Base-by-base conservation (phyloP, 2,329 filamentous ascomycete species). In the Leptodontidium sp. region DNA sequence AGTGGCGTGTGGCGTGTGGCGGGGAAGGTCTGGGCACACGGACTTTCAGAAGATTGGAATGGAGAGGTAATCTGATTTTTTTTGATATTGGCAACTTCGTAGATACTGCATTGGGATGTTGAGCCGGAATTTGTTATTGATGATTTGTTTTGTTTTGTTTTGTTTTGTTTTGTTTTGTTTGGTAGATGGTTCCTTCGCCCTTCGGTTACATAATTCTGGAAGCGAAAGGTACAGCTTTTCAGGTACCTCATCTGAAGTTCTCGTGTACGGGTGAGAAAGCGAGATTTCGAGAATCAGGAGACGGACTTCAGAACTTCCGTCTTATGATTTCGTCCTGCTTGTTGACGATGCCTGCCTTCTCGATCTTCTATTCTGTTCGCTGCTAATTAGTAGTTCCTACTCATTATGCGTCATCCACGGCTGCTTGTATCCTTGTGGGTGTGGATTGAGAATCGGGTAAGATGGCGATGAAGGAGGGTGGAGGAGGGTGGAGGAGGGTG, bases 81-180 rank as follows among this genome's bases (percentile, higher is more conserved):
- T 40, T 43, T 24, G 35, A 58, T 24, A 58, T 58, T 43, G 32
- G 35, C 55, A 58, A 40, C 55, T 58, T 40, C 55, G 55, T 35
- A 35, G 12, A 38, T 24, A 58, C 35, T 38, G 35, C 15, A 35
- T 55, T 55, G 15, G 52, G 52, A 55, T 17, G 29, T 35, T 55
- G 50, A 32, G 15, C 9, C 1, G 14, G 29, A 8, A 35, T 32
- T 32, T 32, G 29, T 32, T 32, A 32, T 1, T 32, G 29, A 32
- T 17, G 49, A 40, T 47, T 38, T 32, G 53, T 9, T 29, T 7
- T 29, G 26, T 14, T 1, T 6, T 29, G 24, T n/a, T 47, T n/a
- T n/a, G n/a, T n/a, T 47, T 38, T 32, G 53, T 9, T 29, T 7
- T 29, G 26, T 14, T 1, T 6, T 29, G 24, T n/a, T 47, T n/a